phyloP scores from a whole-genome alignment of 306 rosid genomes.

The Vigna radiata region DNA sequence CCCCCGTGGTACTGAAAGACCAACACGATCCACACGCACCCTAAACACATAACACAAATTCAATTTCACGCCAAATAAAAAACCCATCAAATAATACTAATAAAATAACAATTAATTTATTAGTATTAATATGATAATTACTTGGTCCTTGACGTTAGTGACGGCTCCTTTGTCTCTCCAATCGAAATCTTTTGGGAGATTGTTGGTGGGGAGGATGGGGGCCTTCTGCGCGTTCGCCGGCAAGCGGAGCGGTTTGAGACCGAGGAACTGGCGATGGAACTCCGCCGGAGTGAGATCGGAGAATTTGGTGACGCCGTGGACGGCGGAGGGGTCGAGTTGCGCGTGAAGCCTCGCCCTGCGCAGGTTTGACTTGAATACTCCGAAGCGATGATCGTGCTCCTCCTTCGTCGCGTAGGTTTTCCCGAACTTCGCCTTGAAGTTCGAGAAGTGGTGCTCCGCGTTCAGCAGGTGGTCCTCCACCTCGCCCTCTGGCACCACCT shows the following conservation, averaged over 20 bases:
- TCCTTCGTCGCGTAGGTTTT: conserved; percentile 65
- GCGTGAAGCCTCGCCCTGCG: conserved; percentile 75
- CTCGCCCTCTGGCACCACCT: conserved; percentile 66
- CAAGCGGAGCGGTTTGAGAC: conserved; percentile 74
- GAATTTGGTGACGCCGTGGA: conserved; percentile 86
- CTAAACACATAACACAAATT: conserved; percentile 41
- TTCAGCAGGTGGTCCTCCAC: conserved; percentile 57
- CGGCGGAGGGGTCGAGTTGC: conserved; percentile 84
- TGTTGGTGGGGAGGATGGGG: conserved; percentile 80
- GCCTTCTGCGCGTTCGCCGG: conserved; percentile 75
- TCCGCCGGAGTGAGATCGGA: conserved; percentile 86
- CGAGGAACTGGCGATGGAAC: conserved; percentile 73
- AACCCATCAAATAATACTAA: too few relatives aligned
- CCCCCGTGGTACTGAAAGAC: conserved; percentile 92
- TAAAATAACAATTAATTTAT: not conserved
- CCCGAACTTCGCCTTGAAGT: conserved; percentile 69
- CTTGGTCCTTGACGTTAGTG: conserved; percentile 84
- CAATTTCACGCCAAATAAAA: conserved; percentile 3
- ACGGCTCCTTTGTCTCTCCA: conserved; percentile 97
- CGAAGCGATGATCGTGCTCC: conserved; percentile 85
- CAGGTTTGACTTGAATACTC: conserved; percentile 73
- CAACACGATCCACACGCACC: conserved; percentile 97
- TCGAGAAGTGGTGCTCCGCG: conserved; percentile 77
- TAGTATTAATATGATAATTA: not conserved
- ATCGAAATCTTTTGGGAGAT: conserved; percentile 82